Conservation (phyloP, 2,329 filamentous ascomycete species). For the Fusarium fujikuroi region DNA sequence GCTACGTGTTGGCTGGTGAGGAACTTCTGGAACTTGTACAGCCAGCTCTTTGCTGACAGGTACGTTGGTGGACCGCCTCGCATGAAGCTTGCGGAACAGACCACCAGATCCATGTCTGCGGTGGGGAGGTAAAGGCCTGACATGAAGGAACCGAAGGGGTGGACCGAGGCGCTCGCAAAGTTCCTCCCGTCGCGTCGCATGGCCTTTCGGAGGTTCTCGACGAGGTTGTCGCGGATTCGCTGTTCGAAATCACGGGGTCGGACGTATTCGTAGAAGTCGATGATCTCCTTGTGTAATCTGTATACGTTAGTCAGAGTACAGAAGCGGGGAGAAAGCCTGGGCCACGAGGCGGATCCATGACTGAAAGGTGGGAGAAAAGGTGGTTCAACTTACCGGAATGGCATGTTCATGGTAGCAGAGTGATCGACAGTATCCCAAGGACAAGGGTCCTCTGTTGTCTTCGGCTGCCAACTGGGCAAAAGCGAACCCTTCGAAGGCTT, state of each 20-base stretch:
- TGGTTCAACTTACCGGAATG: constrained; percentile 63
- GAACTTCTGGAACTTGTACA: constrained; percentile 72
- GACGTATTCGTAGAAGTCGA: constrained; percentile 89
- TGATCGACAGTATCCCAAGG: constrained; percentile 74
- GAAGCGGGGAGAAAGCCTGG: neutral
- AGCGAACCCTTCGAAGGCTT: constrained; percentile 63
- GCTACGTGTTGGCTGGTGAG: constrained; percentile 68
- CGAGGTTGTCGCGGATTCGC: constrained; percentile 75
- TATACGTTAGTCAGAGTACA: neutral
- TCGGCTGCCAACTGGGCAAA: constrained; percentile 62
- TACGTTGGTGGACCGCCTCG: constrained; percentile 61
- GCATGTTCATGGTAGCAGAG: constrained; percentile 62
- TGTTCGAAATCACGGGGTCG: constrained; percentile 82
- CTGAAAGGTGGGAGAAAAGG: neutral
- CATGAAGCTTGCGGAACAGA: constrained; percentile 71
- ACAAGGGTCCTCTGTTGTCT: constrained; percentile 54
- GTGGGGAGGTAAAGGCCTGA: constrained; percentile 77
- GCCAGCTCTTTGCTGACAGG: constrained; percentile 61
- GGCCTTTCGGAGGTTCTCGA: constrained; percentile 72
- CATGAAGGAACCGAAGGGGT: constrained; percentile 92
- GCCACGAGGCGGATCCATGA: neutral
- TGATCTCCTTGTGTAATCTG: constrained; percentile 88
- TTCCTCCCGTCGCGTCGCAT: constrained; percentile 62
- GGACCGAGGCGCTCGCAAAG: constrained; percentile 71
- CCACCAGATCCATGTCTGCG: constrained; percentile 93